These are phyloP conservation scores for Orychophragmus violaceus DNA, from an alignment of 345 rosid genomes.

Conservation along the genomic window DNA sequence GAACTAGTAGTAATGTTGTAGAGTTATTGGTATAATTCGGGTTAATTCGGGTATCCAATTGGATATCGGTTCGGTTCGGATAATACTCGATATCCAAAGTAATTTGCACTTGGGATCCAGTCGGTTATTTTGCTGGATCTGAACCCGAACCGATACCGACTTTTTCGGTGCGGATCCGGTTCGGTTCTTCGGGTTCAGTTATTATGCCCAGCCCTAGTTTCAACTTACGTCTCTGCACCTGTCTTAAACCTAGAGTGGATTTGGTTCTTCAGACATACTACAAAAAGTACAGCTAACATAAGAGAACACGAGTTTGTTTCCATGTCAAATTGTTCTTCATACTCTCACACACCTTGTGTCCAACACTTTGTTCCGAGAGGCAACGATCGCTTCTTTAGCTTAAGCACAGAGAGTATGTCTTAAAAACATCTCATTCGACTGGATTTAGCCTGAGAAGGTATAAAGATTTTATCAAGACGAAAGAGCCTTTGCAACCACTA, in stretches of 20 bases:
- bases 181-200: too few relatives aligned
- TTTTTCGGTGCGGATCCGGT: too few relatives aligned
- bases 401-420: not conserved
- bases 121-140: too few relatives aligned
- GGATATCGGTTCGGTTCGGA: too few relatives aligned
- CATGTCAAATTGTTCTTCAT: not conserved
- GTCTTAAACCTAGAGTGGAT: not conserved
- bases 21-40: too few relatives aligned
- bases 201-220: too few relatives aligned
- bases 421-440: not conserved
- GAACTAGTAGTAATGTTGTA: too few relatives aligned
- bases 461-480: not conserved
- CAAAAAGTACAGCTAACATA: not conserved
- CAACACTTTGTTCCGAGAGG: not conserved
- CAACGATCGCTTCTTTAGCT: not conserved
- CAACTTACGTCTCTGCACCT: not conserved
- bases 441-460: not conserved
- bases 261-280: not conserved
- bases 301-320: not conserved
- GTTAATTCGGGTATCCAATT: too few relatives aligned
- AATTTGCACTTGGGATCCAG: too few relatives aligned
- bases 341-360: constrained; percentile 2
- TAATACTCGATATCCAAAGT: too few relatives aligned
- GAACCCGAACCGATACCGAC: too few relatives aligned
- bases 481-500: not conserved